Base-by-base conservation (phyloP, 345 rosid genomes). In the Salix dunnii region DNA sequence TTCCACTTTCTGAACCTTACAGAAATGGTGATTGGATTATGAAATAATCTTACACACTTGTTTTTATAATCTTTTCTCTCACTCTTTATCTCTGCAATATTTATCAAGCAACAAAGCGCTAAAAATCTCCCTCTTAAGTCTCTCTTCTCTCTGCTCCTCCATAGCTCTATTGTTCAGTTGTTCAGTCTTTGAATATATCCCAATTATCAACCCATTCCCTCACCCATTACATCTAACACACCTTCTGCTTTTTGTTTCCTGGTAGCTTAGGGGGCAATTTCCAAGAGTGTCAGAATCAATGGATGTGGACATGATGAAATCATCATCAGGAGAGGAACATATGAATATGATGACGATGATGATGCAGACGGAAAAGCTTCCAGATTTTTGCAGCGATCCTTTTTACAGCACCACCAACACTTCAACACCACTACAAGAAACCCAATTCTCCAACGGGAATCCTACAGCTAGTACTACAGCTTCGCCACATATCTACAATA, bases 321-420 rank as follows among this genome's bases (percentile, higher is more conserved):
- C 84, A 27, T 68, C 81, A 60, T 21, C 76, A 53, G 55, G 68
- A 48, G 83, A 74, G 36, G 82, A 86, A 71, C 79, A 84, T 17
- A 79, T 81, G 76, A 87, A 81, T 62, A 84, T 84, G 87, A 86
- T 86, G 88, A 76, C 88, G 84, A 85, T 82, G 86, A 88, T 91
- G 89, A 84, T 86, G 83, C 91, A 91, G 65, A 88, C 86, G 88
- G 90, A 85, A 80, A 88, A 91, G 83, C 90, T 87, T 77, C 89
- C 90, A 51, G 93, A 87, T 33, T 88, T 88, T 74, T 78, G 74
- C 13, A 55, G 61, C 33, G 82, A 87, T 42, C 75, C 70, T 71
- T 74, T 82, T 77, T 76, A 74, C 31, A 67, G 27, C 30, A 31
- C 69, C 6, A 2, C 48, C 14, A 28, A 62, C 49, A 3, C 63